phyloP scores from a whole-genome alignment of 176 grass and related monocot species.

The Thinopyrum elongatum region DNA sequence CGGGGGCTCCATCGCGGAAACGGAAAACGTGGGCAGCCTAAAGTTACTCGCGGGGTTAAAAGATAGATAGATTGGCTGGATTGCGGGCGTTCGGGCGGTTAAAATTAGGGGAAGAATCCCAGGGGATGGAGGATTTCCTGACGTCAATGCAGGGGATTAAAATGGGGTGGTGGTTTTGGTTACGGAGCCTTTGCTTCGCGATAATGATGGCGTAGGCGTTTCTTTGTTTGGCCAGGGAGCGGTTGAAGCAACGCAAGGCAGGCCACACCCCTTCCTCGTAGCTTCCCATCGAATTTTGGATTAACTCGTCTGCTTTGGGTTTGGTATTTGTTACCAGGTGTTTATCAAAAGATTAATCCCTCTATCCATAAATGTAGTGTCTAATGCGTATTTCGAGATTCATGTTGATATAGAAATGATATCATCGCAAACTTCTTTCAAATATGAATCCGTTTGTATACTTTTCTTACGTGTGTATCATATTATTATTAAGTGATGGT shows the following conservation, averaged over 20 bases:
- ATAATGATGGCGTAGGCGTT: conserved; percentile 28
- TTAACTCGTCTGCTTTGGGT: neutral
- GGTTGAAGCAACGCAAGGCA: too few species aligned
- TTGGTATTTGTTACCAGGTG: too few species aligned
- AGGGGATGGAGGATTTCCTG: neutral
- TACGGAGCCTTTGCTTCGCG: neutral
- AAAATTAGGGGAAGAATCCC: conserved; percentile 16
- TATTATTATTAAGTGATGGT: too few species aligned
- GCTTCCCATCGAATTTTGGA: neutral
- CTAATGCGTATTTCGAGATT: too few species aligned
- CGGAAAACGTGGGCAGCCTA: neutral
- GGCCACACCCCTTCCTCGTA: neutral
- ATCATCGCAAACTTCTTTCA: too few species aligned
- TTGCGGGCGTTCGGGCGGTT: conserved; percentile 10
- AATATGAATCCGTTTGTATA: too few species aligned
- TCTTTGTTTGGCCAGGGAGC: neutral
- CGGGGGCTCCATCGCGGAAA: neutral
- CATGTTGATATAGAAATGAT: too few species aligned
- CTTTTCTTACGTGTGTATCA: too few species aligned
- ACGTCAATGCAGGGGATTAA: conserved; percentile 35
- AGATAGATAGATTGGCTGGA: too few species aligned
- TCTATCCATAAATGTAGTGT: too few species aligned
- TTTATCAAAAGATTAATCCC: too few species aligned
- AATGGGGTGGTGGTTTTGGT: conserved; percentile 13
- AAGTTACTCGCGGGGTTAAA: conserved; percentile 25